These are phyloP conservation scores for Cladosporium sp. DNA, from an alignment of 2,329 filamentous ascomycete species.

Conservation along the genomic window DNA sequence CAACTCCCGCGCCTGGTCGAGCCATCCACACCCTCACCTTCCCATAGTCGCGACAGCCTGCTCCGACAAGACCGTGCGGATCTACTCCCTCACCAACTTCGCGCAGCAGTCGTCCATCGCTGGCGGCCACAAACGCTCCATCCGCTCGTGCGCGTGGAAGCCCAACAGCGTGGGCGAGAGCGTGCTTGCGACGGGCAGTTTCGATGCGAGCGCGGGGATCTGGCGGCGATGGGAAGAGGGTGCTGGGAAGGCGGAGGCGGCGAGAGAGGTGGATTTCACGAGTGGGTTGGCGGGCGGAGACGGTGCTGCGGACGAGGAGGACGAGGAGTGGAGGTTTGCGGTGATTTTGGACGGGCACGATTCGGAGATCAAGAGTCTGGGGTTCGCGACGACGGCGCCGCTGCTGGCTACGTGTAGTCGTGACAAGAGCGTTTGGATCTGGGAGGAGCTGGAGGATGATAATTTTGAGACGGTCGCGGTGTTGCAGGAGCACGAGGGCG, in stretches of 20 bases:
- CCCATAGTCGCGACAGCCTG: constrained; percentile 86
- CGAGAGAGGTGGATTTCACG: constrained; percentile 30
- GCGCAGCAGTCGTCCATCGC: constrained; percentile 71
- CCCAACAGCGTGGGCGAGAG: constrained; percentile 58
- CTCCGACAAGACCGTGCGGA: constrained; percentile 75
- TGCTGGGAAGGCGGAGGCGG: constrained; percentile 18
- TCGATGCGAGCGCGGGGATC: constrained; percentile 80
- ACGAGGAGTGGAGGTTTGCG: constrained; percentile 83
- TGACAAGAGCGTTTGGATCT: constrained; percentile 96
- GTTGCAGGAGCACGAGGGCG: constrained; percentile 86
- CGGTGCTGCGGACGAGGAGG: constrained; percentile 40
- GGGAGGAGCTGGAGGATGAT: constrained; percentile 92
- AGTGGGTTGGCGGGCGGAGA: constrained; percentile 23
- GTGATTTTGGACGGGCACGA: constrained; percentile 93
- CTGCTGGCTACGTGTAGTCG: constrained; percentile 84
- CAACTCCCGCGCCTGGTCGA: constrained; percentile 70
- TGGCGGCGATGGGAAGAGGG: constrained; percentile 60
- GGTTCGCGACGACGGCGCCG: constrained; percentile 66
- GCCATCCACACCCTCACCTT: constrained; percentile 75
- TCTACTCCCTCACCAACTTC: constrained; percentile 82
- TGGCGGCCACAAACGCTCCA: constrained; percentile 83
- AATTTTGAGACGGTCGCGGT: constrained; percentile 97
- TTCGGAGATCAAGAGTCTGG: constrained; percentile 78
- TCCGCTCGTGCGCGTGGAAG: constrained; percentile 86
- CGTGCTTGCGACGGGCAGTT: constrained; percentile 84